Evolutionary conservation across 2,329 filamentous ascomycete species (phyloP).

Genomic region (Chrysosphaeria jannelii): DNA sequence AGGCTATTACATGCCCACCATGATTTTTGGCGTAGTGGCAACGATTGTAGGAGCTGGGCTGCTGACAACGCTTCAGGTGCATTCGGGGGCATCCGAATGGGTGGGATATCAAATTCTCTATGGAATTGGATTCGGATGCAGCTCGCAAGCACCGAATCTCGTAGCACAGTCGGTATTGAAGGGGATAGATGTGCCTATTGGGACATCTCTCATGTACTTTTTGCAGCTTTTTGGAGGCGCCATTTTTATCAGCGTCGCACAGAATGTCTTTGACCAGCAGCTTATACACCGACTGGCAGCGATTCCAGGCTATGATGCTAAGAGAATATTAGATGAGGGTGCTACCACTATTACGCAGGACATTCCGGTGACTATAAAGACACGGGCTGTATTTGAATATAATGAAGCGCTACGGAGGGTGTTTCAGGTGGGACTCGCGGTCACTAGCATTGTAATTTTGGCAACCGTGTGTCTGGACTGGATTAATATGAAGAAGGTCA

Average conservation of each 20-base stretch:
- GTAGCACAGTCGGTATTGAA: conserved; percentile 16
- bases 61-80: conserved; percentile 10
- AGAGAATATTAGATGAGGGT: too few species aligned
- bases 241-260: conserved; percentile 3
- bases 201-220: conserved; percentile 15
- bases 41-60: conserved; percentile 10
- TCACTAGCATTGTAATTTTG: too few species aligned
- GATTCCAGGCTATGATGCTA: too few species aligned
- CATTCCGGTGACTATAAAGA: too few species aligned
- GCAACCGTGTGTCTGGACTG: too few species aligned
- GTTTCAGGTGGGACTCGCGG: too few species aligned
- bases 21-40: conserved; percentile 12
- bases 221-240: conserved; percentile 4
- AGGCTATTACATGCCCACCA: conserved; percentile 16
- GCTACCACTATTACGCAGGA: too few species aligned
- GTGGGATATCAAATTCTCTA: conserved; percentile 13
- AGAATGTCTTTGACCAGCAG: conserved; percentile 4
- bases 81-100: conserved; percentile 8
- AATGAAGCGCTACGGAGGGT: too few species aligned
- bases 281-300: too few species aligned
- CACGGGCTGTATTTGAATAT: too few species aligned
- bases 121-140: conserved; percentile 14
- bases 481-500: too few species aligned
- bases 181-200: conserved; percentile 12
- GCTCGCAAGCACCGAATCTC: conserved; percentile 15